A percentile compares a stretch with the other conserved stretches of the same genome.
Conservation (phyloP, 495 filamentous ascomycete species). For the Stereocaulon alpinum region DNA sequence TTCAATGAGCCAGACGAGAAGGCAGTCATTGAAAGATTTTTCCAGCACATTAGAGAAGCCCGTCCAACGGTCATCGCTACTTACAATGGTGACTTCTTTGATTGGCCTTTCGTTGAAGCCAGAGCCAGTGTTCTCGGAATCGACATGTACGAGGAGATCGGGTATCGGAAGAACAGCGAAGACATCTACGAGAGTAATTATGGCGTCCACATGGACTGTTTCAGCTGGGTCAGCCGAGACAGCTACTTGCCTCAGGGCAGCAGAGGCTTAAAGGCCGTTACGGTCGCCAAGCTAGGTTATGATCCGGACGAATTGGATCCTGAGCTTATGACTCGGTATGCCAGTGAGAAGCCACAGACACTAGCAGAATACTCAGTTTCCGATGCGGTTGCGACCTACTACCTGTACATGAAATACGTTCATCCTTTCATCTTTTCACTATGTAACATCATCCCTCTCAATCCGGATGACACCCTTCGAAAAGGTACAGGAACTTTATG, state of each 20-base stretch:
- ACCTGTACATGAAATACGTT: conserved; percentile 99
- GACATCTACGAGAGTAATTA: conserved; percentile 92
- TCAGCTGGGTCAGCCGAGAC: conserved; percentile 97
- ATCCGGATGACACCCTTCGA: conserved; percentile 80
- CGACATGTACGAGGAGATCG: conserved; percentile 98
- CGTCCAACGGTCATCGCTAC: conserved; percentile 94
- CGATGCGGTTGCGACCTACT: conserved; percentile 97
- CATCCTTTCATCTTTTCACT: conserved; percentile 98
- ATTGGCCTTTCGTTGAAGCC: conserved; percentile 98
- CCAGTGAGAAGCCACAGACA: conserved; percentile 81
- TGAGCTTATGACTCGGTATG: conserved; percentile 94
- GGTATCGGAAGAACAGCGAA: conserved; percentile 87
- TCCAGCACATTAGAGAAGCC: conserved; percentile 88
- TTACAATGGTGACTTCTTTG: conserved; percentile 99
- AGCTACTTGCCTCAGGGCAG: conserved; percentile 96
- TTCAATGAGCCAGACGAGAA: conserved; percentile 98
- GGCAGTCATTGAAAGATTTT: conserved; percentile 79
- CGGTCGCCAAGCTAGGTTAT: conserved; percentile 93
- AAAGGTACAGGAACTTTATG: conserved; percentile 97
- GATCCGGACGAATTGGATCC: conserved; percentile 97
- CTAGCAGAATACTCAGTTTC: conserved; percentile 97
- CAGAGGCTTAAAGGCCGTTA: conserved; percentile 94
- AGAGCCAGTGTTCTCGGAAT: conserved; percentile 89
- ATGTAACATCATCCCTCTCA: conserved; percentile 90
- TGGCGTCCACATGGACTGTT: conserved; percentile 98